phyloP scores from a whole-genome alignment of 1,284 basidiomycete species.

The Cerioporus squamosus region DNA sequence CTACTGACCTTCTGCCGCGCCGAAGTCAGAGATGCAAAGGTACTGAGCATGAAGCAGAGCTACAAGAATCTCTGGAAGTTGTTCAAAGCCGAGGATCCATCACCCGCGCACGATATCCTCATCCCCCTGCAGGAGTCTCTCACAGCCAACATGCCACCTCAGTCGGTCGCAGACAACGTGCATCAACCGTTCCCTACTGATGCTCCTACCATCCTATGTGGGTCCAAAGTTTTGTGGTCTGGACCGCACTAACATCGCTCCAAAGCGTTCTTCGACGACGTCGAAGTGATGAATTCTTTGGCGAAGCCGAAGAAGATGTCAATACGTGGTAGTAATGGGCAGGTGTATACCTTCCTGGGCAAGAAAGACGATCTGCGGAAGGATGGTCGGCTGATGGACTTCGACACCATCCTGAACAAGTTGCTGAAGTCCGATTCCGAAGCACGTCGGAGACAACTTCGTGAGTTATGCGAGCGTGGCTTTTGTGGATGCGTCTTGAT shows the following conservation, averaged over 20 bases:
- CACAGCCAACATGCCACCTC: constrained; percentile 85
- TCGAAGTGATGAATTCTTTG: constrained; percentile 93
- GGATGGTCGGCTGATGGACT: constrained; percentile 98
- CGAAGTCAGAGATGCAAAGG: constrained; percentile 50
- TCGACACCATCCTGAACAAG: constrained; percentile 98
- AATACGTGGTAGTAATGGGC: constrained; percentile 84
- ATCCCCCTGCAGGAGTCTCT: constrained; percentile 95
- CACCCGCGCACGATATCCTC: constrained; percentile 59
- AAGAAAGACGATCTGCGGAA: constrained; percentile 99
- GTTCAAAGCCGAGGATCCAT: constrained; percentile 46
- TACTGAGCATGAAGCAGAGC: constrained; percentile 63
- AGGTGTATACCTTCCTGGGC: constrained; percentile 90
- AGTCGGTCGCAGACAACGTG: constrained; percentile 61
- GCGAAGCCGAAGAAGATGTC: constrained; percentile 94
- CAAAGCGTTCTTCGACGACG: constrained; percentile 77
- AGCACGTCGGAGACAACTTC: constrained; percentile 86
- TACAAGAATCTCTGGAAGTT: constrained; percentile 67
- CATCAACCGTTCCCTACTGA: constrained; percentile 86
- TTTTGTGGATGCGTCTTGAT: neutral
- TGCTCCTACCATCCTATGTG: constrained; percentile 81
- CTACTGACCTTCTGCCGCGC: constrained; percentile 72
- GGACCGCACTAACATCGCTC: neutral
- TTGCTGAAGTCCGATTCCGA: constrained; percentile 93
- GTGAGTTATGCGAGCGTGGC: constrained; percentile 49
- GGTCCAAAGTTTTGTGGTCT: constrained; percentile 18